Evolutionary conservation across 2,329 filamentous ascomycete species (phyloP).

Genomic region (Madurella mycetomatis): DNA sequence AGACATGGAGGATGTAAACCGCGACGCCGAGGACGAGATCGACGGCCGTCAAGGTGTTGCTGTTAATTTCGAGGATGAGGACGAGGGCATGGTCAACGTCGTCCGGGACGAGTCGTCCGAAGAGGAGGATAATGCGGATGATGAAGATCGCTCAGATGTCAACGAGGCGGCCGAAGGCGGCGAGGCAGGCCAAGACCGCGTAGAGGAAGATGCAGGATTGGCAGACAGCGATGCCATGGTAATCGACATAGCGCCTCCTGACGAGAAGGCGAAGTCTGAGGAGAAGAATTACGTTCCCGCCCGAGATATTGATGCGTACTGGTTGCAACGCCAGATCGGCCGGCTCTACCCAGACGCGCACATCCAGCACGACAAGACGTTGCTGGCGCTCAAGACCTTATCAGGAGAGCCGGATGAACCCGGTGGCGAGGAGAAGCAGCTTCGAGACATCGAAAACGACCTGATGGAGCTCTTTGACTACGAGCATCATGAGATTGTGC

Average conservation of each 20-base stretch:
- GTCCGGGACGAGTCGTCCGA: conserved; percentile 84
- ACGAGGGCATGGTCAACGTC: conserved; percentile 74
- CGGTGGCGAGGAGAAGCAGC: conserved; percentile 74
- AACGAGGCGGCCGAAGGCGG: conserved; percentile 50
- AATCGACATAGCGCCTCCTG: conserved; percentile 61
- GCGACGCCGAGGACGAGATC: conserved; percentile 67
- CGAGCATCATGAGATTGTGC: conserved; percentile 88
- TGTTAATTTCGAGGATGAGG: conserved; percentile 91
- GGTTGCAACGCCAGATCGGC: conserved; percentile 91
- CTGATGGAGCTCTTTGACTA: conserved; percentile 98
- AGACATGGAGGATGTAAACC: conserved; percentile 67
- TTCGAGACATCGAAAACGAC: conserved; percentile 96
- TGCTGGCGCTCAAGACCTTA: conserved; percentile 75
- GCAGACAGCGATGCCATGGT: conserved; percentile 73
- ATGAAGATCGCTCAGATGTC: conserved; percentile 52
- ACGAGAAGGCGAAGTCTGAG: conserved; percentile 44
- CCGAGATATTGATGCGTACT: conserved; percentile 93
- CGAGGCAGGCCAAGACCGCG: conserved; percentile 44
- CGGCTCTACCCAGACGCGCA: conserved; percentile 86
- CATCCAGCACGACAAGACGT: conserved; percentile 87
- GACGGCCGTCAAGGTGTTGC: conserved; percentile 96
- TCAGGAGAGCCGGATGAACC: conserved; percentile 66
- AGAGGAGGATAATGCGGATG: conserved; percentile 65
- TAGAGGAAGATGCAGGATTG: conserved; percentile 47
- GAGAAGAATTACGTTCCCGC: conserved; percentile 66